Evolutionary conservation across 2,329 filamentous ascomycete species (phyloP).

Genomic region (Hortaea werneckii): DNA sequence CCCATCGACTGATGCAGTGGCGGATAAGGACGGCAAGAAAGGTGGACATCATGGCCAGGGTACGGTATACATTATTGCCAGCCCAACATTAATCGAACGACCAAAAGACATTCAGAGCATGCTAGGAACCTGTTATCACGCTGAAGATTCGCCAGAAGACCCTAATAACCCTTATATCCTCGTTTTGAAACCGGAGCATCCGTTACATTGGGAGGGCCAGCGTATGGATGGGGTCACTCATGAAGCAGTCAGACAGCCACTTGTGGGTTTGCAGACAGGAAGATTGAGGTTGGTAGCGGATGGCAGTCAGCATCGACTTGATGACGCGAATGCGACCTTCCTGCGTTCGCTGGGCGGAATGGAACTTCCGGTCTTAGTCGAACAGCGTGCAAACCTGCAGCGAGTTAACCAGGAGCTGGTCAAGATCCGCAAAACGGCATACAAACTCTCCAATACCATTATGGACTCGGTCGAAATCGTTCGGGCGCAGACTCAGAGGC

Average conservation of each 20-base stretch:
- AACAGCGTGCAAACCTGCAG: slow-evolving; percentile 84
- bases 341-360: slow-evolving; percentile 71
- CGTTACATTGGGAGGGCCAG: slow-evolving; percentile 71
- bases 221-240: slow-evolving; percentile 39
- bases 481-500: slow-evolving; percentile 64
- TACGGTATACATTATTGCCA: slow-evolving; percentile 62
- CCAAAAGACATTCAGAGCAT: slow-evolving; percentile 77
- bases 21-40: slow-evolving; percentile 44
- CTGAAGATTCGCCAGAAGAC: slow-evolving; percentile 60
- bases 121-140: slow-evolving; percentile 66
- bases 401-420: slow-evolving; percentile 85
- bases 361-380: slow-evolving; percentile 79
- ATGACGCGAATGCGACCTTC: slow-evolving; percentile 69
- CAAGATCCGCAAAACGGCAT: slow-evolving; percentile 90
- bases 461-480: slow-evolving; percentile 98
- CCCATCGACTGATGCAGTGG: slow-evolving; percentile 22
- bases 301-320: slow-evolving; percentile 67
- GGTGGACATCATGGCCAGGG: slow-evolving; percentile 34
- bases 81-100: slow-evolving; percentile 63
- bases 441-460: slow-evolving; percentile 93
- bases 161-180: slow-evolving; percentile 73
- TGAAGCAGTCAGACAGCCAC: slow-evolving; percentile 63
- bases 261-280: slow-evolving; percentile 75
- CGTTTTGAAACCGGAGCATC: slow-evolving; percentile 70
- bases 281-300: slow-evolving; percentile 82